Base-by-base conservation (phyloP, 192 early-diverging fungal genomes). In the Geranomyces variabilis region DNA sequence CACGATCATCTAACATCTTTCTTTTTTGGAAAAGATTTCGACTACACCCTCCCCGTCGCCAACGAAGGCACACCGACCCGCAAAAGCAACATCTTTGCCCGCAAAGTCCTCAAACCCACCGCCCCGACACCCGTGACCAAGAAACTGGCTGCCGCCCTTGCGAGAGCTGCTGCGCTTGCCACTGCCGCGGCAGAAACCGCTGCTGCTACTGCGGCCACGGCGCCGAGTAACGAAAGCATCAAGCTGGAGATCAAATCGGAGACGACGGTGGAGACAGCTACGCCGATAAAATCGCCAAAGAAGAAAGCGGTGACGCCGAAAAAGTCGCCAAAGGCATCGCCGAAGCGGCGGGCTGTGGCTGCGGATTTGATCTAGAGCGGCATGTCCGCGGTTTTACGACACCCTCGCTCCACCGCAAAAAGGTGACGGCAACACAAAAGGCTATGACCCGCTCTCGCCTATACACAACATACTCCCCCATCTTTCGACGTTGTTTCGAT, bases 51-150 rank as follows among this genome's bases (percentile, higher is more conserved):
- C 17, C 66, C 66, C 1, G 51, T 68, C 26, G 66, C 66, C 9
- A 31, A 51, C 31, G 48, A 51, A 68, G 66, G 66, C 28, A 68
- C 66, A 28, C 66, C 66, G 14, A 56, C 66, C 6, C 66, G 66
- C 48, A 68, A 68, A 57, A 68, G 48, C 6, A 43, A 68, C 6
- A 56, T 31, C 21, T 26, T 10, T 22, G 66, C 66, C 6, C n/a
- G 22, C 13, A 53, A 51, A 36, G 66, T 68, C 19, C 55, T 68
- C 49, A 68, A 68, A 34, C 66, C 51, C 33, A 43, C 66, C 0
- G 48, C 55, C 7, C 44, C 63, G 1, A 41, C 63, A 8, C 34
- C 44, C 21, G 17, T 66, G 0, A 14, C 41, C 44, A 46, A 66
- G 30, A 46, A 66, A 49, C 41, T 66, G 7, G 34, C 21, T n/a